Evolutionary conservation across 140 eudicot species (phyloP), one percentile per base, ranked within the genome.

Genomic region (Erigeron philadelphicus): DNA sequence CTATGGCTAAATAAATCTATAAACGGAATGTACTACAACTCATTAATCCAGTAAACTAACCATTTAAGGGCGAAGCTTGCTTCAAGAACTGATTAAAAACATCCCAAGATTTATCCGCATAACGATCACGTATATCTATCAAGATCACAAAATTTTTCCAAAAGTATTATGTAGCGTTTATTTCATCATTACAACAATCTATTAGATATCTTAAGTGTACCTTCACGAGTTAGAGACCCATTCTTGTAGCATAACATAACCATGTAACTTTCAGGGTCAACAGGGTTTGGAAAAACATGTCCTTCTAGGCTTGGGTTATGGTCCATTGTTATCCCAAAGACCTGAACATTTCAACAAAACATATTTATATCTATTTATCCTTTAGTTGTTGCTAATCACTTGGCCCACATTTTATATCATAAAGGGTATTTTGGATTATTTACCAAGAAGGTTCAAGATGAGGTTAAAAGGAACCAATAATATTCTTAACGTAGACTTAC

Each of bases 201-300:
- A 47, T 49, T 44, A 62, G n/a, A 58, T 61, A 56, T 7, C 11
- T 18, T 15, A n/a, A 45, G 8, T 6, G 44, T 80, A 91, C 97
- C 97, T 92, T 92, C 96, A 54, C 98, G 96, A 45, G 98, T 87
- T 64, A 92, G 73, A 54, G 98, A 92, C 41, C 98, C 96, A 52
- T 92, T 92, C 80, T 89, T 92, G 77, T 89, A 92, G 73, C 84
- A 78, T 61, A 92, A 75, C 98, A 92, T 92, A 15, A 92, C 98
- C 98, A 92, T 92, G 76, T 82, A 92, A 74, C 90, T 85, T 76
- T 84, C 68, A 6, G 88, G 66, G 78, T 92, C 96, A 56, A 92
- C 96, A 12, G 96, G 98, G 76, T 92, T 92, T 70, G 98, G 98
- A 43, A 92, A 86, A 41, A 84, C 90, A 70, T 89, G 90, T 35